Evolutionary conservation across 768 basidiomycete genomes (phyloP), one percentile per base, ranked within the genome.

Genomic region (Daedaleopsis nitida): DNA sequence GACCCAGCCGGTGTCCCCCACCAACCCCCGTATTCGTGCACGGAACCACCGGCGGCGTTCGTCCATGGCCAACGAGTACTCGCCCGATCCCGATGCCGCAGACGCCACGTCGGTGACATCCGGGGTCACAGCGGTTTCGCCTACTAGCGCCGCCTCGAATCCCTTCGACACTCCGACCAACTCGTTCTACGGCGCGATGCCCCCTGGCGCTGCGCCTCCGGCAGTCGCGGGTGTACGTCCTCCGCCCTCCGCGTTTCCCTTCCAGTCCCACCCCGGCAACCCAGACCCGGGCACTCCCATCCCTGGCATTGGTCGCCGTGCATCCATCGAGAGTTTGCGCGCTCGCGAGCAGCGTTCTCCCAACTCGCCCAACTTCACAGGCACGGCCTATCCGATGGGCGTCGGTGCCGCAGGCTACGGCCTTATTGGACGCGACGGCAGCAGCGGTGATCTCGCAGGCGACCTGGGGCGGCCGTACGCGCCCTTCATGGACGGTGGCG

Each of bases 221-320:
- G 16, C 34, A 23, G 37, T 54, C 39, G 38, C 39, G 14, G 24
- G 55, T 50, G 56, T 55, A 12, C 64, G 68, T 21, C 68, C 76
- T 4, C 81, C 80, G 0, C 81, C 81, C 0, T 80, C 79, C 0
- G 66, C 80, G 1, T 82, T 75, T 61, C 86, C 86, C 14, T 87
- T 86, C 77, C 83, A 87, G 68, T 80, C 83, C 0, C 81, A 89
- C 68, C 78, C 83, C 0, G 86, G 87, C 16, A 89, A 87, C 70
- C 84, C 87, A 10, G 88, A 88, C 67, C 84, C 86, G 0, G 75
- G 81, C 14, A 77, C 77, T 1, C 66, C 74, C 17, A 69, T 81
- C 50, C 78, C 83, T 13, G 70, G 66, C 35, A 66, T 72, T 16
- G 76, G 77, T 14, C 76, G 81, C 9, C 77, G 76, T 45, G 62